phyloP scores from a whole-genome alignment of 345 rosid genomes.

The Pistacia vera region DNA sequence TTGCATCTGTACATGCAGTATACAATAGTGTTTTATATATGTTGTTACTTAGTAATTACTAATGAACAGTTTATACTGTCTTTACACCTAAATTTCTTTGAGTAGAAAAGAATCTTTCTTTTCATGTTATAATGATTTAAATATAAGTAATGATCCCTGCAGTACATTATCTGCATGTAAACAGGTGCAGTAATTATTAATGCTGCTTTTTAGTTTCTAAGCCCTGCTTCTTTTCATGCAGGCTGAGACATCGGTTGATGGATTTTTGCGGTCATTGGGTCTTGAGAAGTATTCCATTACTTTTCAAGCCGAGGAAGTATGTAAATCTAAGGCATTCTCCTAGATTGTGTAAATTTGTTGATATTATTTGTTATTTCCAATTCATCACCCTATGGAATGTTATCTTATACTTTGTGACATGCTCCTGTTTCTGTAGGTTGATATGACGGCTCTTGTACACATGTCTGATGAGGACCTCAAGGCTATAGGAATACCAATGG shows the following conservation, averaged over 20 bases:
- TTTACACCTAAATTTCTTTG: background rate
- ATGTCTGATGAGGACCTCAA: conserved; percentile 96
- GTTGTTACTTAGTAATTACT: background rate
- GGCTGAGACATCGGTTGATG: conserved; percentile 71
- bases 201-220: conserved; percentile 13
- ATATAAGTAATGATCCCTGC: background rate
- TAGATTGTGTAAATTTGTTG: background rate
- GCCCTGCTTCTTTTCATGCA: conserved; percentile 40
- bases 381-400: background rate
- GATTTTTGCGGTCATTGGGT: conserved; percentile 82
- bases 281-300: conserved; percentile 86
- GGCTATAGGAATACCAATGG: conserved; percentile 97
- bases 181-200: background rate
- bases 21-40: background rate
- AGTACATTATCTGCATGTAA: background rate
- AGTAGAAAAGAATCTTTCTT: background rate
- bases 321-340: conserved; percentile 16
- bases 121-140: background rate
- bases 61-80: background rate
- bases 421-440: conserved; percentile 59
- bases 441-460: conserved; percentile 93
- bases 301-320: conserved; percentile 96
- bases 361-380: background rate
- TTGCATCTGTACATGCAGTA: too few species aligned
- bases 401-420: conserved; percentile 12